Conservation (phyloP, 345 rosid species). For the Eucalyptus sideroxylon region DNA sequence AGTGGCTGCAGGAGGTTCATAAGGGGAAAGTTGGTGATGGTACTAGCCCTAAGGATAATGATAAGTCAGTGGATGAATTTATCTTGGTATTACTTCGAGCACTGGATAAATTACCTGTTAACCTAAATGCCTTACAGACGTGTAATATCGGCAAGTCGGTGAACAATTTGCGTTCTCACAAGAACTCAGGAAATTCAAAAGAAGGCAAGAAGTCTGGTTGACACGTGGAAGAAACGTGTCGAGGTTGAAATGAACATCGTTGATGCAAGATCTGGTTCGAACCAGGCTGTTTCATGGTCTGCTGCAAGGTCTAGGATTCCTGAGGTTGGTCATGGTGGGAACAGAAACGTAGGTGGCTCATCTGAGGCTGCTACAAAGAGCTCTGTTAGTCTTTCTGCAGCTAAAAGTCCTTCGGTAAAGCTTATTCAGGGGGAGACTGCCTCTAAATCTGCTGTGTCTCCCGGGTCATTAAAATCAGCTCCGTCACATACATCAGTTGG, state of each 20-base stretch:
- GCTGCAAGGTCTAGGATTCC: slow-evolving; percentile 53
- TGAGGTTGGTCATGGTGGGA: slow-evolving; percentile 44
- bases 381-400: slow-evolving; percentile 34
- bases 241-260: slow-evolving; percentile 70
- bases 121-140: slow-evolving; percentile 81
- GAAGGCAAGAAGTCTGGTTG: slow-evolving; percentile 87
- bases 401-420: slow-evolving; percentile 49
- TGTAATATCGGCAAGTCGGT: slow-evolving; percentile 91
- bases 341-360: slow-evolving; percentile 40
- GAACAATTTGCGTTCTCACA: slow-evolving; percentile 73
- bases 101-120: slow-evolving; percentile 81
- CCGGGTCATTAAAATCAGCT: slow-evolving; percentile 40
- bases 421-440: slow-evolving; percentile 33
- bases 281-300: slow-evolving; percentile 53
- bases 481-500: slow-evolving; percentile 30
- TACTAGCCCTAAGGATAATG: slow-evolving; percentile 49
- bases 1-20: slow-evolving; percentile 95
- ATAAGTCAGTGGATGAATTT: slow-evolving; percentile 63
- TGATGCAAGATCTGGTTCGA: slow-evolving; percentile 60
- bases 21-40: slow-evolving; percentile 76
- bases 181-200: slow-evolving; percentile 78
- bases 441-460: slow-evolving; percentile 37
- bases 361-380: slow-evolving; percentile 52
- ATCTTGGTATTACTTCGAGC: slow-evolving; percentile 70
- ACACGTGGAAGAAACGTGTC: slow-evolving; percentile 93